Evolutionary conservation across 768 basidiomycete genomes (phyloP), one percentile per base, ranked within the genome.

Genomic region (Cubamyces lactineus): DNA sequence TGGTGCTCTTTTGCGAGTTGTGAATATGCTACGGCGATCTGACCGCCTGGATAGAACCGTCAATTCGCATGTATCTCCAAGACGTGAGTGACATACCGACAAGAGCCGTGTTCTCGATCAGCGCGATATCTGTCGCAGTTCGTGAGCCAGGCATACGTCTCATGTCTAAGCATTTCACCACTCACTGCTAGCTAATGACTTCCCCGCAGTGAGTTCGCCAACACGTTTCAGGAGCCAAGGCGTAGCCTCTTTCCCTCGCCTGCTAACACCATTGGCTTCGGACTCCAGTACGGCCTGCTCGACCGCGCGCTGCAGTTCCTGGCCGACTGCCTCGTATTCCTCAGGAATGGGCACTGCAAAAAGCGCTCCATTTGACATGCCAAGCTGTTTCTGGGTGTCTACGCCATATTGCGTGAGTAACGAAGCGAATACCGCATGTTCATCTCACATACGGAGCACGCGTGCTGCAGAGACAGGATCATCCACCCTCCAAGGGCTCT

Each of bases 141-240:
- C 23, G 5, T 12, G 17, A 21, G 5, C 50, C 11, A 57, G 38
- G 17, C 16, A 5, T 17, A 26, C 41, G 15, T 15, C 21, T 19
- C n/a, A 51, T 15, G 8, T n/a, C 6, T 21, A 15, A 24, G 39
- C 30, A 24, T 24, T 3, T 23, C 9, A 26, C 23, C 11, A 60
- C 89, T 74, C 61, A 90, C 89, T 90, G 69, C 84, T 87, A 41
- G 80, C 77, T 53, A 97, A 76, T 5, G 93, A 94, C 62, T 79
- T 79, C 2, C 94, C 94, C 34, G 82, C 70, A 0, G 91, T 94
- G 50, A 98, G 78, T 71, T 96, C 89, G 16, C 82, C 82, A 1
- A 98, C 87, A 30, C 96, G 86, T 46, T 82, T 79, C 30, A 99
- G 78, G 11, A 99, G 78, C 96, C 96, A 98, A 7, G 97, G 97